Percentiles rank a stretch among this genome's conserved stretches.
These are phyloP conservation scores for Candida nanaspora DNA, from an alignment of 805 yeast genomes.

Conservation along the genomic window DNA sequence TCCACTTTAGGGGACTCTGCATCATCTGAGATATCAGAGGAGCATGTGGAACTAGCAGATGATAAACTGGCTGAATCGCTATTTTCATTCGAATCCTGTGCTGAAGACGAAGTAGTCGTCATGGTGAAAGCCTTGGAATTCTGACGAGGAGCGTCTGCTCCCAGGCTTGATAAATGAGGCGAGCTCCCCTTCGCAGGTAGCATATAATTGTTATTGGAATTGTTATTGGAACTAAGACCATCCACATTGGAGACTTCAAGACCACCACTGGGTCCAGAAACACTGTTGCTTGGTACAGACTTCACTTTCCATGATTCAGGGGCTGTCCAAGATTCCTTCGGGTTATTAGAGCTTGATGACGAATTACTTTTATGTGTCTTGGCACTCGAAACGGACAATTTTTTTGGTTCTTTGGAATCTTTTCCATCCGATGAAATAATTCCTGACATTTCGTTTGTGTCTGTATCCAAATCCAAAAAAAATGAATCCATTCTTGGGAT, in stretches of 20 bases:
- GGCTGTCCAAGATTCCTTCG: conserved; percentile 35
- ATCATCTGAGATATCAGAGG: not conserved
- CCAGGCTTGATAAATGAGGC: not conserved
- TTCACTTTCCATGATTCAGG: conserved; percentile 62
- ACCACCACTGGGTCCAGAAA: not conserved
- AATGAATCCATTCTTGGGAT: conserved; percentile 2
- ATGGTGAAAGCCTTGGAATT: not conserved
- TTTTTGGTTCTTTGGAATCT: conserved; percentile 1
- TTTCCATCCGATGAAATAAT: conserved; percentile 12
- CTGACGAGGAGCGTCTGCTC: not conserved
- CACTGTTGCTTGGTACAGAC: conserved; percentile 3
- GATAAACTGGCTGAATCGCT: not conserved
- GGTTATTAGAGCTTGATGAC: conserved; percentile 11
- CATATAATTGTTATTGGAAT: too few species aligned
- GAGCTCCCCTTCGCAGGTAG: not conserved
- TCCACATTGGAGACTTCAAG: too few species aligned
- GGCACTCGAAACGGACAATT: conserved; percentile 19
- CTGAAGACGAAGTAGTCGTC: not conserved
- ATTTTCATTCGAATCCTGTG: not conserved
- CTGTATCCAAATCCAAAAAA: conserved; percentile 19
- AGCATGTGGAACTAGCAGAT: not conserved
- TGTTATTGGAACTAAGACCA: too few species aligned
- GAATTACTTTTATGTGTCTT: conserved; percentile 21
- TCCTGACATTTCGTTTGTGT: conserved; percentile 12
- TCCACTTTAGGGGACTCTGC: too few species aligned